Base-by-base conservation (phyloP, 768 basidiomycete species). In the Roridomyces roridus region DNA sequence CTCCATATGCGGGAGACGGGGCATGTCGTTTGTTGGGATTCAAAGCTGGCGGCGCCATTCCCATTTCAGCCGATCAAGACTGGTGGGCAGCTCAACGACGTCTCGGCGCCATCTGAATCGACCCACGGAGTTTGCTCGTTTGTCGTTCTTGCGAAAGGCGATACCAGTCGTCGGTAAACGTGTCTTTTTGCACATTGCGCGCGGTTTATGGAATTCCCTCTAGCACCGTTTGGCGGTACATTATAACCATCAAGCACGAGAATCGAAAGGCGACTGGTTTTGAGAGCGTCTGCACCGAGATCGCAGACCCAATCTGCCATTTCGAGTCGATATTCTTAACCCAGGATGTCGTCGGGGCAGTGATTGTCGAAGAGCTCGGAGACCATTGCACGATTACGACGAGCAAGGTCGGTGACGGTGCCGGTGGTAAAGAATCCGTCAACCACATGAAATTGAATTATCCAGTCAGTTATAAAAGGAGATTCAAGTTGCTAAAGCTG, bases 241-340 rank as follows among this genome's bases (percentile, higher is more conserved):
- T 62, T n/a, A 0, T 55, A 24, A 57, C 56, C 5, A 57, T 62
- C 18, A 48, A 15, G 29, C 51, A 62, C 24, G 45, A 44, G 34
- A 25, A 29, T 8, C 18, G 51, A 21, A 55, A 53, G 34, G 47
- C 42, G 8, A 29, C 28, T 11, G 26, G 43, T n/a, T 51, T 57
- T 17, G 24, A 37, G 6, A 35, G 28, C 20, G 21, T 34, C 11
- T 40, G 14, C 34, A 46, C 43, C 12, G 20, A 53, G 11, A 12
- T 47, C 18, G 28, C 31, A 2, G 28, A 41, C 39, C 43, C 2
- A 1, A 10, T 5, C 2, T 7, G 36, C 15, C 25, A 51, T 37
- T 58, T 51, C n/a, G 44, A 54, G 29, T 57, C 51, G 1, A 10
- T 46, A 23, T 62, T 62, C 44, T 10, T 62, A 17, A 51, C 51